Evolutionary conservation across 371 early-diverging fungal species (phyloP).

Genomic region (Mucor indicus): DNA sequence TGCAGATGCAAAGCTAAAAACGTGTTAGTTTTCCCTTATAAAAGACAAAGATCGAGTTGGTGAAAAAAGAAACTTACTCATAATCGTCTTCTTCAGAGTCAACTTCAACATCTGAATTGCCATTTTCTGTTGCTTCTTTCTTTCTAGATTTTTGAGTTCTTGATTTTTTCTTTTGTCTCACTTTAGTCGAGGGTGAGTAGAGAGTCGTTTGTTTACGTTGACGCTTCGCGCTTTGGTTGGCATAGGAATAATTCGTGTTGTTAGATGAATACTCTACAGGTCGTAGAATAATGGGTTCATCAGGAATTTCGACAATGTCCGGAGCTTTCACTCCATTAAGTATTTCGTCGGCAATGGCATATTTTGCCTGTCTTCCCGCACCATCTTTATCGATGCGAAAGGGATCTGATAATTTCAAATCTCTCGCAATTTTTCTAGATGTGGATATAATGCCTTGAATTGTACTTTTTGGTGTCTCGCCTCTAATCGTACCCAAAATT

Average conservation of each 20-base stretch:
- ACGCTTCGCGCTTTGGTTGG: conserved; percentile 23
- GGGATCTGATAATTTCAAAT: conserved; percentile 39
- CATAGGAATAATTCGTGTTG: conserved; percentile 1
- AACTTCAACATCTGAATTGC: conserved; percentile 15
- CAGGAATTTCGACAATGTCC: conserved; percentile 36
- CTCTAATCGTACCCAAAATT: conserved; percentile 34
- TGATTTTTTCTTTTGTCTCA: conserved; percentile 4
- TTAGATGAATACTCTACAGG: conserved; percentile 23
- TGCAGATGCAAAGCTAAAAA: conserved; percentile 8
- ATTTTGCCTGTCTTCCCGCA: conserved; percentile 39
- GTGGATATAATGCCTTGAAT: conserved; percentile 56
- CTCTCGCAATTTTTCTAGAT: conserved; percentile 42
- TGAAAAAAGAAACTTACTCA: no score
- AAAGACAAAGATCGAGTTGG: no score
- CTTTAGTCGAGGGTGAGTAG: conserved; percentile 16
- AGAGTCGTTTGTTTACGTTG: conserved; percentile 30
- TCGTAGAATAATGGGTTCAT: conserved; percentile 39
- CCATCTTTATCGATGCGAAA: conserved; percentile 43
- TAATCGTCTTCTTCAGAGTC: conserved; percentile 26
- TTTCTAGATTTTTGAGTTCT: conserved; percentile 7
- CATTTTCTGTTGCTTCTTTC: conserved; percentile 2
- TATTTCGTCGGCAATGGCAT: conserved; percentile 40
- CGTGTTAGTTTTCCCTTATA: no score
- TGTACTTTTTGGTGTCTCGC: conserved; percentile 52
- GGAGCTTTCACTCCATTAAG: conserved; percentile 34